Conservation (phyloP, 2,329 filamentous ascomycete species). For the Mycosphaerella arachidis region DNA sequence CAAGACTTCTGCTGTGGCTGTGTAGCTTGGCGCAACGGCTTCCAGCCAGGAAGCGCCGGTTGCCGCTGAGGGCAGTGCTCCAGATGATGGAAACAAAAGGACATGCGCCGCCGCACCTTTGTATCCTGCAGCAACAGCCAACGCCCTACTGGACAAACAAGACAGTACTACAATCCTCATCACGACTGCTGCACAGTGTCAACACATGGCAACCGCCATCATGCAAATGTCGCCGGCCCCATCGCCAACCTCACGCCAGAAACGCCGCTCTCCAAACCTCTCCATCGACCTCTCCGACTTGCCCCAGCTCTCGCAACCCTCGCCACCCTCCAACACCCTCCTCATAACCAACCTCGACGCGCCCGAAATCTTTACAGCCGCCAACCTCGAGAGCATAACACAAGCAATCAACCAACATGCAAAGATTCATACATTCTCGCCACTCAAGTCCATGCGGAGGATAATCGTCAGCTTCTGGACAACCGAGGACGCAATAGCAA, state of each 20-base stretch:
- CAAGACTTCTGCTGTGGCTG: not conserved
- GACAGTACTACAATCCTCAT: not conserved
- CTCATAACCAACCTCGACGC: slow-evolving; percentile 77
- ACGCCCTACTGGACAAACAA: not conserved
- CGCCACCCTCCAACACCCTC: slow-evolving; percentile 75
- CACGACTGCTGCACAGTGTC: not conserved
- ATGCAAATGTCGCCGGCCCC: slow-evolving; percentile 13
- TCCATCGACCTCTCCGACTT: slow-evolving; percentile 11
- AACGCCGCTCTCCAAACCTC: slow-evolving; percentile 36
- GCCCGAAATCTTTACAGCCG: slow-evolving; percentile 66
- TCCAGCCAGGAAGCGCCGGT: not conserved
- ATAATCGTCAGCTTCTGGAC: slow-evolving; percentile 76
- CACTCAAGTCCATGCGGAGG: slow-evolving; percentile 75
- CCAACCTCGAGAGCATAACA: slow-evolving; percentile 70
- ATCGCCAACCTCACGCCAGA: slow-evolving; percentile 16
- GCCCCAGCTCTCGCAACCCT: slow-evolving; percentile 62
- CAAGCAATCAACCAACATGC: slow-evolving; percentile 66
- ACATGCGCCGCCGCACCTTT: not conserved
- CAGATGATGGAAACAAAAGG: not conserved
- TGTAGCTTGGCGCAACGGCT: not conserved
- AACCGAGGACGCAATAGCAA: slow-evolving; percentile 62
- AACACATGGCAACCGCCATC: slow-evolving; percentile 8
- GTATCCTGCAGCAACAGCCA: not conserved
- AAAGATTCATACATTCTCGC: slow-evolving; percentile 70
- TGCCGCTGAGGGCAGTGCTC: not conserved